Percentiles rank a stretch among this genome's conserved stretches.
Conservation (phyloP, 176 grass and related monocot species). For the Eragrostis curvula region DNA sequence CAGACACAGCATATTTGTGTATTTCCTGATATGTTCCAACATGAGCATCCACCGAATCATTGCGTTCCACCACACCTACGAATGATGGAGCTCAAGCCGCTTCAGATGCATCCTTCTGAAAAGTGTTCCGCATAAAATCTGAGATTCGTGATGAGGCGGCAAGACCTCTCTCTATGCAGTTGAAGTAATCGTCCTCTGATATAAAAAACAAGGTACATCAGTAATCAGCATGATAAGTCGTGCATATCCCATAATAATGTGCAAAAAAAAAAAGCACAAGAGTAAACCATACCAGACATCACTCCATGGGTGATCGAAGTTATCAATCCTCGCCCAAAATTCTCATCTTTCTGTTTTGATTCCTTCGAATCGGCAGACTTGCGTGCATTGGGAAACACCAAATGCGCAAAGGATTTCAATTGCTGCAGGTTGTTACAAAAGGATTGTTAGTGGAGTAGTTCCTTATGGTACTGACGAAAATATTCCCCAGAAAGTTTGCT, state of each 20-base stretch:
- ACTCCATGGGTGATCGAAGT: conserved; percentile 65
- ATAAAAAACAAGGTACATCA: neutral
- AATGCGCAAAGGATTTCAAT: conserved; percentile 78
- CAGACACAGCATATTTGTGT: neutral
- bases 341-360: conserved; percentile 53
- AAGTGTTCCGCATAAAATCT: conserved; percentile 73
- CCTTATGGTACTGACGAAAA: conserved; percentile 1
- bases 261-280: neutral
- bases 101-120: conserved; percentile 53
- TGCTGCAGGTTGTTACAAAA: conserved; percentile 55
- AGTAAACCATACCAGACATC: conserved; percentile 62
- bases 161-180: conserved; percentile 70
- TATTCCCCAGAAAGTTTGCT: neutral
- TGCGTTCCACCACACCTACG: neutral
- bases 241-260: neutral
- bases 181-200: conserved; percentile 64
- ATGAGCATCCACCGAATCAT: neutral
- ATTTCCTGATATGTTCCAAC: neutral
- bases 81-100: conserved; percentile 22
- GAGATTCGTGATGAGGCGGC: conserved; percentile 76
- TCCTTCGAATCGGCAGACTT: conserved; percentile 48
- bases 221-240: neutral
- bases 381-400: conserved; percentile 87
- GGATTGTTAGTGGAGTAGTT: conserved; percentile 6
- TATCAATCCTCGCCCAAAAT: conserved; percentile 63